A percentile compares a stretch with the other conserved stretches of the same genome.
Evolutionary conservation across 2,329 filamentous ascomycete species (phyloP).

Genomic region (Hypoxylon sp.): DNA sequence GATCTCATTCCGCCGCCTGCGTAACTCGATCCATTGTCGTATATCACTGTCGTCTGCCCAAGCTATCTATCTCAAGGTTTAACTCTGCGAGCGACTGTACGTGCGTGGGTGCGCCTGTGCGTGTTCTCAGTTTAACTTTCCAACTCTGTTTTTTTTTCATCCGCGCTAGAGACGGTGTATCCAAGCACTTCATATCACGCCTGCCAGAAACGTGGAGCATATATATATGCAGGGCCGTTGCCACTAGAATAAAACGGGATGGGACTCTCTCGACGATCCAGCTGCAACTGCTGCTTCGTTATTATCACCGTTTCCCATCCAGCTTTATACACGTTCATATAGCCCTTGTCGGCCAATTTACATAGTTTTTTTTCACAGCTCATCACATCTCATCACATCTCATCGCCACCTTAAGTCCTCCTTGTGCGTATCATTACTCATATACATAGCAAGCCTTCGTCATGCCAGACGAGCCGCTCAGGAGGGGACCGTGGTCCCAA

Average conservation of each 20-base stretch:
- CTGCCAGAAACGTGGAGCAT: not conserved
- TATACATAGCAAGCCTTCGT: conserved; percentile 2
- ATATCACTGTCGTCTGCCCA: conserved; percentile 15
- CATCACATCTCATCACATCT: not conserved
- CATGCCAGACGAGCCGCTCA: conserved; percentile 26
- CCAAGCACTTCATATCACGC: not conserved
- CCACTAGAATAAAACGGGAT: conserved; percentile 12
- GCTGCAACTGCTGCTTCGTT: conserved; percentile 6
- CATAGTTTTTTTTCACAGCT: not conserved
- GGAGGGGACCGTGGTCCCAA: conserved; percentile 85
- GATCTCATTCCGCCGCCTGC: conserved; percentile 22
- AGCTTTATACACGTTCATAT: not conserved
- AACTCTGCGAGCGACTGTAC: not conserved
- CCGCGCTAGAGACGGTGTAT: conserved; percentile 3
- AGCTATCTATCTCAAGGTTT: conserved; percentile 11
- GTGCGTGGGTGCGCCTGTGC: not conserved
- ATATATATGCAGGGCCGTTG: not conserved
- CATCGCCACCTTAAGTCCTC: conserved; percentile 2
- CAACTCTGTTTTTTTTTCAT: conserved; percentile 4
- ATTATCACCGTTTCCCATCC: not conserved
- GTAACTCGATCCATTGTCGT: conserved; percentile 12
- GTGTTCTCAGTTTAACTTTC: not conserved
- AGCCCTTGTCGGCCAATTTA: not conserved
- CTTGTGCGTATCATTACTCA: not conserved
- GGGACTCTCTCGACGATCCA: conserved; percentile 7